phyloP scores from a whole-genome alignment of 2,329 filamentous ascomycete genomes.

The Penicillium paneum region DNA sequence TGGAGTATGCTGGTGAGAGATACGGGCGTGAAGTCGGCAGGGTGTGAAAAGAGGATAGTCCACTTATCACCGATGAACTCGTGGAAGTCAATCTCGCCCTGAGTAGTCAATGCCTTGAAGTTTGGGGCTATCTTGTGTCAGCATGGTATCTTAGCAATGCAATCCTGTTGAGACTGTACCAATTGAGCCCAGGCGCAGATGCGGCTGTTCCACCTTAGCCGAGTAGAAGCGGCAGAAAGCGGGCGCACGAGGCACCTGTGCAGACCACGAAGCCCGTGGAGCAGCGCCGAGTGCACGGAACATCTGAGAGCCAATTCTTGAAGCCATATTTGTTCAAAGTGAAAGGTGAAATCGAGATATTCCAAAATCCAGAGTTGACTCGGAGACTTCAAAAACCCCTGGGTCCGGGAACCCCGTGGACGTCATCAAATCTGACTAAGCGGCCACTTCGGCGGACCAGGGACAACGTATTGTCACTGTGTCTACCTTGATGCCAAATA shows the following conservation, averaged over 20 bases:
- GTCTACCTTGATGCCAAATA: too few species aligned
- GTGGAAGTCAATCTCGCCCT: constrained; percentile 66
- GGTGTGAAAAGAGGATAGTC: constrained; percentile 68
- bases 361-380: constrained; percentile 4
- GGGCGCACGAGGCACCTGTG: constrained; percentile 25
- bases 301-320: constrained; percentile 25
- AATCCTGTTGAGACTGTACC: constrained; percentile 19
- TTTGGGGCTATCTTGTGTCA: constrained; percentile 52
- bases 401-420: not conserved
- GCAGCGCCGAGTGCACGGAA: constrained; percentile 27
- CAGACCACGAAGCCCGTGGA: constrained; percentile 20
- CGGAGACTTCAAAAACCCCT: not conserved
- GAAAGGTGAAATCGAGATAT: not conserved
- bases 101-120: constrained; percentile 65
- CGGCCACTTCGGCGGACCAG: too few species aligned
- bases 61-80: constrained; percentile 66
- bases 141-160: not conserved
- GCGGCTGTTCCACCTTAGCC: constrained; percentile 32
- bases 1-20: not conserved
- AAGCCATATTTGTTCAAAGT: constrained; percentile 26
- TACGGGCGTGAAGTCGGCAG: constrained; percentile 83
- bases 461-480: too few species aligned
- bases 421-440: constrained; percentile 2
- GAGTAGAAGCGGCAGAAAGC: constrained; percentile 30
- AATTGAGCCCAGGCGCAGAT: constrained; percentile 36